Base-by-base conservation (phyloP, 2,329 filamentous ascomycete species). In the Beauveria australis region DNA sequence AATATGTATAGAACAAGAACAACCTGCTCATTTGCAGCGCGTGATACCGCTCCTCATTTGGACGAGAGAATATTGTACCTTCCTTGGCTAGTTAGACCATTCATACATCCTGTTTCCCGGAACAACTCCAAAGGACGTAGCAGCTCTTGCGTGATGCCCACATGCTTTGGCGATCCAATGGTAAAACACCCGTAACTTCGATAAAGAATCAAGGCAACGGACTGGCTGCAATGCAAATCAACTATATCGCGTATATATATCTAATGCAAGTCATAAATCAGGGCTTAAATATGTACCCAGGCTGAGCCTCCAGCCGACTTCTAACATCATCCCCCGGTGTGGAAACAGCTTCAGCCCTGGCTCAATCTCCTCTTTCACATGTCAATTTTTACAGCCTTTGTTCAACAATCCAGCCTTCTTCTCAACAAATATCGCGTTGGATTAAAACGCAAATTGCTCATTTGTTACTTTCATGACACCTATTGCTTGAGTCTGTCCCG, bases 321-420 rank as follows among this genome's bases (percentile, higher is more conserved):
- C 33, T 37, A 37, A 24, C 22, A 43, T 16, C 37, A 43, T 26
- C 22, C 24, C 1, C 24, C 18, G 10, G 33, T 28, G 54, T 58
- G 54, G 57, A 41, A 53, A 59, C 56, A 24, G 14, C 57, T 5
- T 53, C 41, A 44, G 47, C 48, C 57, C 57, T 19, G 33, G 40
- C 41, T 7, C 7, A 3, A 58, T n/a, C 28, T 52, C 49, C 57
- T 59, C 57, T 59, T 59, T 59, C 57, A 59, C 57, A 59, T 59
- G 57, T 14, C 48, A 59, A 59, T 59, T 28, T 28, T 26, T 46
- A 22, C 46, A 30, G 26, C 12, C 37, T 16, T 7, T 37, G n/a
- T 58, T 58, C 55, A 58, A 58, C 56, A 52, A 53, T 59, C 47
- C 57, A 53, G 28, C 26, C 26, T 26, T 26, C 22, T 52, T 43